Evolutionary conservation across 2,329 filamentous ascomycete genomes (phyloP).

Genomic region (Clarireedia hainanense): DNA sequence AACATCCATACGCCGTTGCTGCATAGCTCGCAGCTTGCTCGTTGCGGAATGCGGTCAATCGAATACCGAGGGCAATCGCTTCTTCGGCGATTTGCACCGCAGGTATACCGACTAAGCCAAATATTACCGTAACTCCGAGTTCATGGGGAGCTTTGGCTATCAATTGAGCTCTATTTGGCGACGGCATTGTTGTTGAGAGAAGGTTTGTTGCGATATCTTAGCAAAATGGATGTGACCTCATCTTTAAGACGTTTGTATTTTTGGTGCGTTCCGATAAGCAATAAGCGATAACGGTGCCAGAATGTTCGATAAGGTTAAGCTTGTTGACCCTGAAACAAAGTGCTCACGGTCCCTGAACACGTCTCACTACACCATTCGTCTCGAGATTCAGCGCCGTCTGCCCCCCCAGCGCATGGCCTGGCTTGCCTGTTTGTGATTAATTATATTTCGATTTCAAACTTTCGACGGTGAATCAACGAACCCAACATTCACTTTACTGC

Average conservation of each 20-base stretch:
- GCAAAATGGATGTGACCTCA: no score
- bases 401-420: no score
- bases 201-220: no score
- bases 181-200: background rate
- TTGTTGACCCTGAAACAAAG: background rate
- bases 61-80: constrained; percentile 46
- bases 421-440: no score
- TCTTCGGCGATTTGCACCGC: constrained; percentile 50
- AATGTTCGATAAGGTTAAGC: background rate
- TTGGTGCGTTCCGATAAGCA: no score
- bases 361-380: background rate
- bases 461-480: background rate
- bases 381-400: background rate
- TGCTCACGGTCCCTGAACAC: background rate
- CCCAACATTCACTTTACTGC: background rate
- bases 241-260: no score
- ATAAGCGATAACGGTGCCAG: no score
- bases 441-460: no score
- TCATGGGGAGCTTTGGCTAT: constrained; percentile 24
- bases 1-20: constrained; percentile 49
- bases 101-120: constrained; percentile 25
- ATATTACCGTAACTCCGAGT: constrained; percentile 26
- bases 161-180: constrained; percentile 18
- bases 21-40: constrained; percentile 52
- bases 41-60: constrained; percentile 50